Conservation (phyloP, 148 eudicot species). For the Nyssa sinensis region DNA sequence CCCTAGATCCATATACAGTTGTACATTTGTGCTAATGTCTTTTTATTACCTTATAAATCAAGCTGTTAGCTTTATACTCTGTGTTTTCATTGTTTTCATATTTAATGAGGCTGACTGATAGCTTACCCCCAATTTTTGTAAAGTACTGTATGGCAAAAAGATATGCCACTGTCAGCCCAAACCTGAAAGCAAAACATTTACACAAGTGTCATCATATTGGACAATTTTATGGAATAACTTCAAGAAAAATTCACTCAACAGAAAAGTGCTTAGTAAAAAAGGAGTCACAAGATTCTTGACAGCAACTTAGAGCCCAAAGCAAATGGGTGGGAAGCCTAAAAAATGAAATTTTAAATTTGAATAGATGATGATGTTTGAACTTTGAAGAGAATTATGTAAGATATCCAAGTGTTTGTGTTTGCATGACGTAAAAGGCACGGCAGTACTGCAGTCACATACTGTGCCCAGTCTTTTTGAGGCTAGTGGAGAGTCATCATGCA, state of each 20-base stretch:
- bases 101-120: constrained; percentile 77
- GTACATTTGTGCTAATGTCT: background rate
- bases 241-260: background rate
- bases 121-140: constrained; percentile 74
- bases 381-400: background rate
- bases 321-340: background rate
- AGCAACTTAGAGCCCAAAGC: background rate
- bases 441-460: background rate
- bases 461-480: background rate
- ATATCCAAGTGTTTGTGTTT: background rate
- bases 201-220: background rate
- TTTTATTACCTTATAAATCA: constrained; percentile 78
- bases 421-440: no score
- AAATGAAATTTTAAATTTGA: no score
- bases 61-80: constrained; percentile 81
- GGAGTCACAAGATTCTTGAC: background rate
- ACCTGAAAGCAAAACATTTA: constrained; percentile 48
- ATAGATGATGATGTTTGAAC: background rate
- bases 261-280: background rate
- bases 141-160: constrained; percentile 80
- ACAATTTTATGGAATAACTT: background rate
- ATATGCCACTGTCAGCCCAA: constrained; percentile 76
- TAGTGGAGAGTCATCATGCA: background rate
- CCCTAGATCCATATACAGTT: background rate
- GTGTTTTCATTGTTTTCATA: constrained; percentile 59